Base-by-base conservation (phyloP, 805 yeast genomes). In the Yamadazyma insecticola region DNA sequence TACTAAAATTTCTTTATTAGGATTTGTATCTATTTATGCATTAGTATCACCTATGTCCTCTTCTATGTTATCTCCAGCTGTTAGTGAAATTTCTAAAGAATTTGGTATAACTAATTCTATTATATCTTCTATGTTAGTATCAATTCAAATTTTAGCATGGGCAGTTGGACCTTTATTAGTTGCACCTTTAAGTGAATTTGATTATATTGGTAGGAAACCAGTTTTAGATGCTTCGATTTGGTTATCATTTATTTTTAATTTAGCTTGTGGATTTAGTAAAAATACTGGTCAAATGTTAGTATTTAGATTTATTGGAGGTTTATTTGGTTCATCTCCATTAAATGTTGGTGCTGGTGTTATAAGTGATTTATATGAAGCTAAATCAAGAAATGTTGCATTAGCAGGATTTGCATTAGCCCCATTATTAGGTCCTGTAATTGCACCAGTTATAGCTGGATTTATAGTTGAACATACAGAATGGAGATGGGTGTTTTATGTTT, bases 11-110 rank as follows among this genome's bases (percentile, higher is more conserved):
- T 34, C 35, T 13, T 45, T 51, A 14, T 41, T 53, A 18, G 43
- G 37, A 5, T 37, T 60, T 24, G 67, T 60, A 2, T 53, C 65
- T 0, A 31, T 60, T 13, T 62, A 60, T 39, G 58, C 67, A 3
- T 48, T 63, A 28, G 50, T 62, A 6, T 57, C 67, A 2, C 67
- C 68, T 9, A 60, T 63, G 57, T 60, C 67, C 3, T 60, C 67
- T 6, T 60, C 69, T 5, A 60, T 63, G 30, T 39, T 53, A 15
- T 57, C 66, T 3, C 69, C 68, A 0, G 67, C 68, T 2, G 45
- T 55, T 38, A 26, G 47, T 13, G 43, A 45, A 18, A 47, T 63
- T 6, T 44, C 60, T 2, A 29, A 31, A 4, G 65, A 60, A 3
- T 55, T 63, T 20, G 36, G 48, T 14, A 57, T 63, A 22, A 41